Base-by-base conservation (phyloP, 768 basidiomycete genomes). In the Asterophora parasitica region DNA sequence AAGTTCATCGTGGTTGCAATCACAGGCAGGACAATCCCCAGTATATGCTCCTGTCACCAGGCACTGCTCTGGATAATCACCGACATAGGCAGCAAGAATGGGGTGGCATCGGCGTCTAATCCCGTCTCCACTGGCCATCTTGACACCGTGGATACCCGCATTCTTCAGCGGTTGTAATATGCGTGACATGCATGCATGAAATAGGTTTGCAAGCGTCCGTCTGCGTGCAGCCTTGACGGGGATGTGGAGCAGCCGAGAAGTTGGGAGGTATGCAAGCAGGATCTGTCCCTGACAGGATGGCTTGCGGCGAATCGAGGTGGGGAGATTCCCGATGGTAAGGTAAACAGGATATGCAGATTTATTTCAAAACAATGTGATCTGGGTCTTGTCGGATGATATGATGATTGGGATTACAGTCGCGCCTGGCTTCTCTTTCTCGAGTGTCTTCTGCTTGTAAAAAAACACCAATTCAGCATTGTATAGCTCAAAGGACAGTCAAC, bases 1-100 rank as follows among this genome's bases (percentile, higher is more conserved):
- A 11, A 65, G 47, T 13, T 62, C 57, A 8, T 60, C 41, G 3
- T 44, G 33, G 7, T 42, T 40, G 0, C 35, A 51, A 6, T 46
- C 33, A 42, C 69, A 70, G 2, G 37, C 44, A 1, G 66, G 65
- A 44, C 67, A 70, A 4, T 65, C 53, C 0, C 59, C 58, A 5
- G 37, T 56, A 12, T 64, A 62, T 11, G 52, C 49, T 28, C 55
- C 46, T 0, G 66, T 65, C 0, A 68, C 64, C 0, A 76, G 63
- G 7, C 69, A 59, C 46, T 77, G 75, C 48, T 78, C 73, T 0
- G 75, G 75, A 47, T 74, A 69, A 54, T 76, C 71, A 0, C 65
- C 66, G 6, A 69, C 54, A 49, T 65, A 68, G 0, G 58, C 56
- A 0, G 74, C 72, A 2, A 78, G 48, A 31, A 78, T 68, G 0